These are phyloP conservation scores for Yamadazyma dushanensis DNA, from an alignment of 1,139 yeast genomes.

Conservation along the genomic window DNA sequence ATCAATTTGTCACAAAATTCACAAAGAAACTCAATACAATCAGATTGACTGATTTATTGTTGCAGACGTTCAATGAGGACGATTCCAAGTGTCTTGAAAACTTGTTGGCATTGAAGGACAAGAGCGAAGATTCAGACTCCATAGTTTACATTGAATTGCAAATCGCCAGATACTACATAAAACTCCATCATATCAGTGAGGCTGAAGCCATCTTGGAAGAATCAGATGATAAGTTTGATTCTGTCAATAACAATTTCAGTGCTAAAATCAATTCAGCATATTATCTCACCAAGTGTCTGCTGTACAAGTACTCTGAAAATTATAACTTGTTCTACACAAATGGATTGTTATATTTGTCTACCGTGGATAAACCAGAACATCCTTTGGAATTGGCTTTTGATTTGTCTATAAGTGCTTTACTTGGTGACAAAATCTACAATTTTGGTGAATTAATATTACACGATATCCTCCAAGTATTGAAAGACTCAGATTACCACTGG, in stretches of 20 bases:
- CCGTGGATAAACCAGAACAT: constrained; percentile 42
- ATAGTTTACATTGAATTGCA: constrained; percentile 71
- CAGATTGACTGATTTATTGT: constrained; percentile 73
- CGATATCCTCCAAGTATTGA: constrained; percentile 59
- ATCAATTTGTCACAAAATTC: constrained; percentile 67
- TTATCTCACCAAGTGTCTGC: constrained; percentile 78
- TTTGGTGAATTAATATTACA: constrained; percentile 94
- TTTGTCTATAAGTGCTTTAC: constrained; percentile 79
- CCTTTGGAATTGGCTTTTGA: constrained; percentile 66
- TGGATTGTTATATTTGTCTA: constrained; percentile 50
- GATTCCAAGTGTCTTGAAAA: constrained; percentile 49
- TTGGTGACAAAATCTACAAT: constrained; percentile 91
- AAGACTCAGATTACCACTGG: constrained; percentile 60
- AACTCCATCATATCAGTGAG: constrained; percentile 55
- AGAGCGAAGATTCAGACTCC: constrained; percentile 31
- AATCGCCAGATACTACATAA: constrained; percentile 69
- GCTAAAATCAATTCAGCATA: constrained; percentile 78
- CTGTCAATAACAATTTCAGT: constrained; percentile 50
- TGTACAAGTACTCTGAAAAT: constrained; percentile 71
- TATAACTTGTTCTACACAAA: constrained; percentile 78
- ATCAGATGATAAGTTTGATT: constrained; percentile 44
- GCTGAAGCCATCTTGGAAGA: constrained; percentile 72
- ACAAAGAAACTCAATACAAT: constrained; percentile 74
- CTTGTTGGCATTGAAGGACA: constrained; percentile 43
- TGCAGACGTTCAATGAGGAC: constrained; percentile 52